These are phyloP conservation scores for Sclerotinia spermophila DNA, from an alignment of 2,329 filamentous ascomycete genomes.

Conservation along the genomic window DNA sequence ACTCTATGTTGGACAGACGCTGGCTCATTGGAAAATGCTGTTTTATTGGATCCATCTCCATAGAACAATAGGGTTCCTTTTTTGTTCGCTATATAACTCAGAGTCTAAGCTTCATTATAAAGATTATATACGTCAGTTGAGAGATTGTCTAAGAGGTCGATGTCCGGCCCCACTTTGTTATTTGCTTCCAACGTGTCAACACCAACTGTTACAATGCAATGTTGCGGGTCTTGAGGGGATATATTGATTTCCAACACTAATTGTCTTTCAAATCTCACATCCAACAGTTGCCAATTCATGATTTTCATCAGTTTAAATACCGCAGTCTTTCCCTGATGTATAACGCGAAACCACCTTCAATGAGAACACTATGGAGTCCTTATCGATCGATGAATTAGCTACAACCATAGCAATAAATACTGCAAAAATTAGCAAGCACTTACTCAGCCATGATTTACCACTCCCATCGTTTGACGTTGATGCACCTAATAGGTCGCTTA, in stretches of 20 bases:
- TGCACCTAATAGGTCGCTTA: neutral
- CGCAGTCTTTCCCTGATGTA: neutral
- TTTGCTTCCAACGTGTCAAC: neutral
- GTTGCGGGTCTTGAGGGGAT: neutral
- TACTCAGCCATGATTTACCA: neutral
- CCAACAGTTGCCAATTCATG: neutral
- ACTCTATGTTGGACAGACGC: neutral
- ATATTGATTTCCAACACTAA: neutral
- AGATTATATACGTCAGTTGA: no score
- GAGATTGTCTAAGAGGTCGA: no score
- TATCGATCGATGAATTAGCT: neutral
- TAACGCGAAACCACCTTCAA: neutral
- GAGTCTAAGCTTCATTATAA: no score
- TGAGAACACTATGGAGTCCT: neutral
- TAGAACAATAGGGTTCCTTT: neutral
- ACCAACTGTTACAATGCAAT: neutral
- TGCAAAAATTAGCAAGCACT: neutral
- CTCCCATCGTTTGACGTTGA: neutral
- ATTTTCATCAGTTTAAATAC: neutral
- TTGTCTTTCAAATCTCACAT: no score
- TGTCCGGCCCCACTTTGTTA: neutral
- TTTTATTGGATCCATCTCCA: accelerated
- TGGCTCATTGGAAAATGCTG: neutral
- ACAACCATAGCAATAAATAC: neutral
- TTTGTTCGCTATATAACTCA: no score